phyloP scores from a whole-genome alignment of 73 alveolate genomes.

The Loxodes magnus region DNA sequence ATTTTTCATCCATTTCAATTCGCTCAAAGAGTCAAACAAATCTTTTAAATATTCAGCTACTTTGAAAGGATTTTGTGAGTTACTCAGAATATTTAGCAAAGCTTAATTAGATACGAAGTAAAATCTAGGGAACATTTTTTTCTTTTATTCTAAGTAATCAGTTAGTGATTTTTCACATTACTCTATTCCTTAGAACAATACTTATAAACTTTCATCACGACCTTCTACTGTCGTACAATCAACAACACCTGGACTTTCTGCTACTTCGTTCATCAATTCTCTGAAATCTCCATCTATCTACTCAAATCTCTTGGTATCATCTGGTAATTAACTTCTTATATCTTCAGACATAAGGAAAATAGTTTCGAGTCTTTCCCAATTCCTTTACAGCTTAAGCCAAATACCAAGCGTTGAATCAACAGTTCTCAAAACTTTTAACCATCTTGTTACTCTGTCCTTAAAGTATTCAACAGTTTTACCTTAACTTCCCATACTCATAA shows the following conservation, averaged over 20 bases:
- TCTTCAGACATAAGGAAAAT: constrained; percentile 98
- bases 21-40: constrained; percentile 97
- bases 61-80: constrained; percentile 95
- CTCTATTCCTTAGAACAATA: constrained; percentile 84
- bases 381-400: constrained; percentile 98
- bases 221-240: constrained; percentile 65
- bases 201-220: constrained; percentile 62
- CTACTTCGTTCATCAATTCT: constrained; percentile 89
- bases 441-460: constrained; percentile 67
- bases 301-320: constrained; percentile 96
- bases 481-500: constrained; percentile 87
- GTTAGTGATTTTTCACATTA: constrained; percentile 97
- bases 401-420: constrained; percentile 95
- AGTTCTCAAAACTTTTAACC: constrained; percentile 93
- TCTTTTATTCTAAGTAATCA: constrained; percentile 91
- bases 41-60: constrained; percentile 95
- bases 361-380: constrained; percentile 97
- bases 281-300: constrained; percentile 95
- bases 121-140: constrained; percentile 98
- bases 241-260: constrained; percentile 37
- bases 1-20: constrained; percentile 70
- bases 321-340: constrained; percentile 96
- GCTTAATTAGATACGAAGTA: constrained; percentile 99
- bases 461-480: constrained; percentile 82
- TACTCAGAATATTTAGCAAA: constrained; percentile 93